These are phyloP conservation scores for Tardiomyces digboiensis DNA, from an alignment of 1,139 yeast species.

Conservation along the genomic window DNA sequence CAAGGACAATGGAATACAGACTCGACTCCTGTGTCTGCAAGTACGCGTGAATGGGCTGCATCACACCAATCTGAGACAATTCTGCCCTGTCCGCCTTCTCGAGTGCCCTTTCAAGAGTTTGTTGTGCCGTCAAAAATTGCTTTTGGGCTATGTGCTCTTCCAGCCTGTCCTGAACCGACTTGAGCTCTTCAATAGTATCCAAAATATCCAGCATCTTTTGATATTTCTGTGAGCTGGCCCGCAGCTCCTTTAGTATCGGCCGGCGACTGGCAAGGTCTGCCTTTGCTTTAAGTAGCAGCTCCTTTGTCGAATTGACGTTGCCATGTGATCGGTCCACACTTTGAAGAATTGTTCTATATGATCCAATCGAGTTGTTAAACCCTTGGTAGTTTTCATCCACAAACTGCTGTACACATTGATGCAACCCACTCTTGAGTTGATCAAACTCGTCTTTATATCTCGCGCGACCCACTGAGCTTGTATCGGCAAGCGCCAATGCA, in stretches of 20 bases:
- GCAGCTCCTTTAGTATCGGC: constrained; percentile 52
- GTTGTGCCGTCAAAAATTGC: constrained; percentile 61
- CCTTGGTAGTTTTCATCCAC: constrained; percentile 73
- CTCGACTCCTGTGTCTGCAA: constrained; percentile 49
- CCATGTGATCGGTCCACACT: constrained; percentile 49
- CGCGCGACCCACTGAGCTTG: constrained; percentile 82
- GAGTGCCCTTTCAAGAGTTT: constrained; percentile 47
- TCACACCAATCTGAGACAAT: constrained; percentile 54
- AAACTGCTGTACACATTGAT: constrained; percentile 48
- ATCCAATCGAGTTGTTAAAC: constrained; percentile 74
- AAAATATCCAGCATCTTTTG: constrained; percentile 63
- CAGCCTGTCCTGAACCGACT: constrained; percentile 49
- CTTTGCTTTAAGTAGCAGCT: constrained; percentile 39
- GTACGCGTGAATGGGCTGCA: constrained; percentile 47
- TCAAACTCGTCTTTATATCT: constrained; percentile 52
- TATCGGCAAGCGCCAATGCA: constrained; percentile 74
- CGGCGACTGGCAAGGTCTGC: constrained; percentile 45
- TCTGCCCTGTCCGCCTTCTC: constrained; percentile 48
- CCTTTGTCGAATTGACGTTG: constrained; percentile 41
- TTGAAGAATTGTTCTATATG: constrained; percentile 53
- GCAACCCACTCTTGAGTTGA: constrained; percentile 46
- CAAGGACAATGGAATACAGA: constrained; percentile 64
- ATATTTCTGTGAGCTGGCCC: constrained; percentile 51
- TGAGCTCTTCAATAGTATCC: constrained; percentile 56
- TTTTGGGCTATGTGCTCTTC: constrained; percentile 61